Evolutionary conservation across 1,284 basidiomycete species (phyloP).

Genomic region (Butyriboletus regius): DNA sequence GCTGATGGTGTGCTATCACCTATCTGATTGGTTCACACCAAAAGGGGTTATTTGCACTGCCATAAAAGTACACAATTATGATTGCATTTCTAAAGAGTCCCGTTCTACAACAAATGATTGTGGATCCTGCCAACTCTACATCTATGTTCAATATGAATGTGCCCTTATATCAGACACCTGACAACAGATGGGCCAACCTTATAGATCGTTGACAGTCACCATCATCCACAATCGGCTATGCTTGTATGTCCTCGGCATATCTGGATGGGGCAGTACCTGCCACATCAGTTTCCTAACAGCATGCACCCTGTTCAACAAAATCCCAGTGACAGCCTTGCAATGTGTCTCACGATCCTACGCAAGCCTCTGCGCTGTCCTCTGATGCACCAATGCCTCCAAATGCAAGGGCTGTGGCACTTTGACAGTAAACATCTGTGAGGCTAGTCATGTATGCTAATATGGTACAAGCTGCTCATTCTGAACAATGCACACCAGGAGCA

Average conservation of each 20-base stretch:
- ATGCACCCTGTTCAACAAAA: constrained; percentile 43
- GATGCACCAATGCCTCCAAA: constrained; percentile 27
- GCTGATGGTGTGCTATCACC: constrained; percentile 23
- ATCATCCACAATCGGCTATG: constrained; percentile 42
- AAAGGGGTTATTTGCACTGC: not conserved
- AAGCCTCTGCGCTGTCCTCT: constrained; percentile 29
- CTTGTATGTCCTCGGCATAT: constrained; percentile 35
- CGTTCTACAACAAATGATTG: not conserved
- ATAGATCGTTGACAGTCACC: constrained; percentile 29
- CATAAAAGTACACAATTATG: constrained; percentile 7
- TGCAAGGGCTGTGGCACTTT: constrained; percentile 24
- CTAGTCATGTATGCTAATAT: constrained; percentile 27
- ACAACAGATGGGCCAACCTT: constrained; percentile 1
- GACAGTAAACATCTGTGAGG: constrained; percentile 24
- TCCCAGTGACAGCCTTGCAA: constrained; percentile 43
- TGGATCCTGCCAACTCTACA: not conserved
- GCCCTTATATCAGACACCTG: not conserved
- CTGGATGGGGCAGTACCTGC: constrained; percentile 18
- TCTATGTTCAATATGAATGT: constrained; percentile 14
- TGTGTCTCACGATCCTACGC: constrained; percentile 37
- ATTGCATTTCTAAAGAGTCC: not conserved
- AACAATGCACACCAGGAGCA: constrained; percentile 3
- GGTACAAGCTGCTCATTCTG: constrained; percentile 13
- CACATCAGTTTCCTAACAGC: constrained; percentile 42
- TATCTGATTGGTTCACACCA: constrained; percentile 22